Conservation (phyloP, 2,329 filamentous ascomycete species). For the Drechslerella stenobrocha region DNA sequence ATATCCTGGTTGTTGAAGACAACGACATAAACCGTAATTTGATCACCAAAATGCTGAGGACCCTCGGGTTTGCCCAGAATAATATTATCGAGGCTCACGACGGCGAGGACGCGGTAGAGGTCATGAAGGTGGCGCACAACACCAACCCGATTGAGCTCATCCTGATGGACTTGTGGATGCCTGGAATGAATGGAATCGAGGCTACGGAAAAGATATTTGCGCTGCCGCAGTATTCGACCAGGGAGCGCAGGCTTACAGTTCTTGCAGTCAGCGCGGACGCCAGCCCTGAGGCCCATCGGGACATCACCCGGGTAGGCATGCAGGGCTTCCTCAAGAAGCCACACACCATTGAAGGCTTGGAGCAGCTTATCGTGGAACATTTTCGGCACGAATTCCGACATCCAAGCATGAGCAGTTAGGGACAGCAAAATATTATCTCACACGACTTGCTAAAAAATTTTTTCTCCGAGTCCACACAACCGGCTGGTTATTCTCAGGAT, state of each 20-base stretch:
- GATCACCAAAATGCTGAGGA: constrained; percentile 67
- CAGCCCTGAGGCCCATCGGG: constrained; percentile 65
- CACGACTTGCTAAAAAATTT: too few relatives aligned
- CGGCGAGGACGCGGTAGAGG: constrained; percentile 68
- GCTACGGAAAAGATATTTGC: constrained; percentile 66
- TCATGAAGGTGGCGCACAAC: constrained; percentile 60
- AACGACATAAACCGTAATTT: constrained; percentile 72
- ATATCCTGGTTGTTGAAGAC: constrained; percentile 71
- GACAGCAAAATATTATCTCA: too few relatives aligned
- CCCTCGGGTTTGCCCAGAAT: constrained; percentile 65
- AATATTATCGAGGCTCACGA: constrained; percentile 68
- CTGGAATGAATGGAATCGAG: constrained; percentile 72
- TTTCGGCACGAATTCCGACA: constrained; percentile 23
- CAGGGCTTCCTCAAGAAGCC: constrained; percentile 71
- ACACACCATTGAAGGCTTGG: constrained; percentile 66
- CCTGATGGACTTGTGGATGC: constrained; percentile 78
- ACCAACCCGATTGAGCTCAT: constrained; percentile 63
- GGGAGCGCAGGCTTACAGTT: constrained; percentile 57
- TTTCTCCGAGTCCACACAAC: too few relatives aligned
- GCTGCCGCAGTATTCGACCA: constrained; percentile 57
- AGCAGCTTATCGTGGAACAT: constrained; percentile 62
- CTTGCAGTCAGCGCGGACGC: constrained; percentile 70
- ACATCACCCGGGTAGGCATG: constrained; percentile 67
- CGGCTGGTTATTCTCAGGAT: too few relatives aligned
- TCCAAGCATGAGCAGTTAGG: too few relatives aligned